Conservation (phyloP, 306 rosid genomes). For the Pterocarpus santalinus region DNA sequence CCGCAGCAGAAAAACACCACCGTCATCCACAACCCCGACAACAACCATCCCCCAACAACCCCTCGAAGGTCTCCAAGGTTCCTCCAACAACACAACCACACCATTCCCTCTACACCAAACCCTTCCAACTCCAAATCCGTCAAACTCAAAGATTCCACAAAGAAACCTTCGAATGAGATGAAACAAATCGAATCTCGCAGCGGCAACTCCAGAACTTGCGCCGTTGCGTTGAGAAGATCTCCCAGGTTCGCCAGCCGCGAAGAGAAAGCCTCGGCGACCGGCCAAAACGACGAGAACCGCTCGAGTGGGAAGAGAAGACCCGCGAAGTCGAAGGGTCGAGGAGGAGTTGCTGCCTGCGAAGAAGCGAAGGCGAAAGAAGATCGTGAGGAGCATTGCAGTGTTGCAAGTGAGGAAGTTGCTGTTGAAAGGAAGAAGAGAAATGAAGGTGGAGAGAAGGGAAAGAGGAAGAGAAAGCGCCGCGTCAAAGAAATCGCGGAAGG, state of each 20-base stretch:
- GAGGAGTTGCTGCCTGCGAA: slow-evolving; percentile 15
- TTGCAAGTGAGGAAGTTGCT: slow-evolving; percentile 17
- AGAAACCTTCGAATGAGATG: slow-evolving; percentile 18
- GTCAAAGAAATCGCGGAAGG: slow-evolving; percentile 48
- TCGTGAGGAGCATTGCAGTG: neutral
- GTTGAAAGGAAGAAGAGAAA: slow-evolving; percentile 19
- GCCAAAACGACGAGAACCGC: slow-evolving; percentile 15
- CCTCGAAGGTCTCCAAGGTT: slow-evolving; percentile 73
- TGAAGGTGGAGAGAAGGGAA: slow-evolving; percentile 39
- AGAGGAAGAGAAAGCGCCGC: slow-evolving; percentile 69
- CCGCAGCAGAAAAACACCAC: slow-evolving; percentile 45
- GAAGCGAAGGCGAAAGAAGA: slow-evolving; percentile 16
- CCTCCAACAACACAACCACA: slow-evolving; percentile 28
- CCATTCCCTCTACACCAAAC: neutral
- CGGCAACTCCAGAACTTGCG: neutral
- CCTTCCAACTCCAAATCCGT: slow-evolving; percentile 3
- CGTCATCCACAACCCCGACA: neutral
- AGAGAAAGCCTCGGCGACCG: neutral
- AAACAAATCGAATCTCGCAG: slow-evolving; percentile 18
- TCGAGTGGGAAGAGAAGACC: slow-evolving; percentile 19
- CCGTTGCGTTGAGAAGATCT: slow-evolving; percentile 47
- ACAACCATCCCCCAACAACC: slow-evolving; percentile 13
- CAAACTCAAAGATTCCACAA: neutral
- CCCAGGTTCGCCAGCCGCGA: slow-evolving; percentile 48
- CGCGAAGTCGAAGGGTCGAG: slow-evolving; percentile 1